These are phyloP conservation scores for Pleoardoris graminearum DNA, from an alignment of 2,329 filamentous ascomycete genomes.

Conservation along the genomic window DNA sequence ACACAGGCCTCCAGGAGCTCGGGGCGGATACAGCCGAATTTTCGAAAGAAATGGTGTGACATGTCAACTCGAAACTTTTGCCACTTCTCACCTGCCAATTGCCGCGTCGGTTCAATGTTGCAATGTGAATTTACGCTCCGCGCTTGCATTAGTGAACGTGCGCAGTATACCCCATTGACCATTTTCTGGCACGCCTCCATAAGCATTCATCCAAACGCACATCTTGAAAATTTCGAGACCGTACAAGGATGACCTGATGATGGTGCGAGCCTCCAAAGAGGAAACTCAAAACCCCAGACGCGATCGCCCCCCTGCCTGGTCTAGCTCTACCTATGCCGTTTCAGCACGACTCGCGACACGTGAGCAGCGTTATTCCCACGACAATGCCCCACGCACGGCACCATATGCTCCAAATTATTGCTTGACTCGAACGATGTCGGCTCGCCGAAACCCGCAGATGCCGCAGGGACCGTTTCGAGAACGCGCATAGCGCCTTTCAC, in stretches of 20 bases:
- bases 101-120: background rate
- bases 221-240: background rate
- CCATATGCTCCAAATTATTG: conserved; percentile 9
- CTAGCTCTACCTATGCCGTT: conserved; percentile 5
- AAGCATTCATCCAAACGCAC: background rate
- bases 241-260: conserved; percentile 3
- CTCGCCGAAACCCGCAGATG: conserved; percentile 22
- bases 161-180: conserved; percentile 1
- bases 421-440: conserved; percentile 28
- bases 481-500: conserved; percentile 5
- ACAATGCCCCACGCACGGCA: background rate
- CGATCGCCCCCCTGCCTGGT: conserved; percentile 16
- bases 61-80: background rate
- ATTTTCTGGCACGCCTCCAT: background rate
- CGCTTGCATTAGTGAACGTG: conserved; percentile 1
- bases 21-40: background rate
- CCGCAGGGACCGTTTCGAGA: conserved; percentile 30
- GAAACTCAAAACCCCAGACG: conserved; percentile 7
- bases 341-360: conserved; percentile 8
- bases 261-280: conserved; percentile 1
- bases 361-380: conserved; percentile 4
- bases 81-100: background rate
- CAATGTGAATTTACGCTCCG: background rate
- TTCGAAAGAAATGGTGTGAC: background rate
- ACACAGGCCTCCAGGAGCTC: background rate